A percentile compares a stretch with the other conserved stretches of the same genome.
These are phyloP conservation scores for Gamarada debralockiae DNA, from an alignment of 495 filamentous ascomycete genomes.

Conservation along the genomic window DNA sequence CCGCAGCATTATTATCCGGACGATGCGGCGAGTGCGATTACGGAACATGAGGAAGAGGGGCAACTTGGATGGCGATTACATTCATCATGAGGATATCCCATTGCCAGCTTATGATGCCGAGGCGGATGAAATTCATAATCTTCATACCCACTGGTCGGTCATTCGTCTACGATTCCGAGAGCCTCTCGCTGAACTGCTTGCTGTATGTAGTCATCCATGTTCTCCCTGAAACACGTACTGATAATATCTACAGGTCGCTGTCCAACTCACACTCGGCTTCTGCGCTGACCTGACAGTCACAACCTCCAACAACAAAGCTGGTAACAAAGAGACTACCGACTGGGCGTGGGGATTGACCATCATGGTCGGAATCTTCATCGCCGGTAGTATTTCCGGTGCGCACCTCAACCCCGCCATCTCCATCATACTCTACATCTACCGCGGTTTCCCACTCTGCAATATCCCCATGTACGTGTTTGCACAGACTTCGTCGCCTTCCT, in stretches of 20 bases:
- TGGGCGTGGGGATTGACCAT: slow-evolving; percentile 54
- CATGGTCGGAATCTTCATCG: slow-evolving; percentile 56
- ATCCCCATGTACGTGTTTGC: slow-evolving; percentile 47
- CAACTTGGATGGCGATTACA: slow-evolving; percentile 38
- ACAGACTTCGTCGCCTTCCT: slow-evolving; percentile 48
- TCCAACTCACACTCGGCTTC: slow-evolving; percentile 38
- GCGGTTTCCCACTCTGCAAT: slow-evolving; percentile 48
- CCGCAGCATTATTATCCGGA: slow-evolving; percentile 17
- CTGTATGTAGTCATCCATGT: slow-evolving; percentile 31
- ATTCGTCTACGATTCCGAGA: slow-evolving; percentile 47
- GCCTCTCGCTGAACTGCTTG: slow-evolving; percentile 47
- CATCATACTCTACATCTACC: slow-evolving; percentile 44
- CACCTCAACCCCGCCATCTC: slow-evolving; percentile 52
- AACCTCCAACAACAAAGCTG: slow-evolving; percentile 33
- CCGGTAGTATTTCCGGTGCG: slow-evolving; percentile 49
- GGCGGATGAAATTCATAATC: slow-evolving; percentile 33
- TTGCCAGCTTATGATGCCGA: slow-evolving; percentile 14
- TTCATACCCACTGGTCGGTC: slow-evolving; percentile 51
- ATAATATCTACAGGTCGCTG: slow-evolving; percentile 22
- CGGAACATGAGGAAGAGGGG: slow-evolving; percentile 22
- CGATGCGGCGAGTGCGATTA: slow-evolving; percentile 20
- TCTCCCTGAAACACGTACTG: too few species aligned
- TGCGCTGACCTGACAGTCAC: slow-evolving; percentile 45
- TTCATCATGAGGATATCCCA: slow-evolving; percentile 20
- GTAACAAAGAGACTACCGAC: slow-evolving; percentile 21